These are phyloP conservation scores for Chondrostereum purpureum DNA, from an alignment of 1,284 basidiomycete species.

Conservation along the genomic window DNA sequence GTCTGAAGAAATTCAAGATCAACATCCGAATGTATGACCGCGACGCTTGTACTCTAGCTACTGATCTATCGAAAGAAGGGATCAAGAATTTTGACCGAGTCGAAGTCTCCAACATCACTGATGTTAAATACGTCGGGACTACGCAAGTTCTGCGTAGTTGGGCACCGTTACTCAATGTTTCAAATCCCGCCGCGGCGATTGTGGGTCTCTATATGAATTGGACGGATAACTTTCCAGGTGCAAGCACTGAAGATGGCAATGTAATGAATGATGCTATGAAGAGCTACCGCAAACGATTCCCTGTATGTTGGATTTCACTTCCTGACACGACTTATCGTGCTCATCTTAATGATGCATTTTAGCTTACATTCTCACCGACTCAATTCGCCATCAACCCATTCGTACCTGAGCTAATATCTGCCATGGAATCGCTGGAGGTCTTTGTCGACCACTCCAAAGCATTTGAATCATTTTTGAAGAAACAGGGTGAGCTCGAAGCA, in stretches of 20 bases:
- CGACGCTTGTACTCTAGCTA: constrained; percentile 16
- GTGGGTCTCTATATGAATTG: constrained; percentile 45
- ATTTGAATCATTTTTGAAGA: constrained; percentile 1
- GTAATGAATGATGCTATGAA: too few species aligned
- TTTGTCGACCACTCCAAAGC: constrained; percentile 1
- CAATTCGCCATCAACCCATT: too few species aligned
- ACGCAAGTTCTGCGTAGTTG: constrained; percentile 24
- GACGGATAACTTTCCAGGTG: too few species aligned
- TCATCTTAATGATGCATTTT: too few species aligned
- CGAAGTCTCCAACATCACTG: constrained; percentile 38
- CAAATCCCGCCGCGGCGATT: constrained; percentile 22
- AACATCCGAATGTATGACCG: constrained; percentile 22
- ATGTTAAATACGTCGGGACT: constrained; percentile 33
- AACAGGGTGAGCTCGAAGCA: neutral
- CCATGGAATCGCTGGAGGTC: neutral
- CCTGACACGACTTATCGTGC: too few species aligned
- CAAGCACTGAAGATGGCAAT: too few species aligned
- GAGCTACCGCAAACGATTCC: too few species aligned
- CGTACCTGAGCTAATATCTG: too few species aligned
- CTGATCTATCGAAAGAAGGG: constrained; percentile 16
- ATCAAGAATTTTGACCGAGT: constrained; percentile 33
- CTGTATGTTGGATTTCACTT: too few species aligned
- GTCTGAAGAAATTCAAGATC: constrained; percentile 25
- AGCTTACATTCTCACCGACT: too few species aligned
- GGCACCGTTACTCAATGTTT: constrained; percentile 28